Conservation (phyloP, 2,329 filamentous ascomycete genomes). For the Aspergillus ruber region DNA sequence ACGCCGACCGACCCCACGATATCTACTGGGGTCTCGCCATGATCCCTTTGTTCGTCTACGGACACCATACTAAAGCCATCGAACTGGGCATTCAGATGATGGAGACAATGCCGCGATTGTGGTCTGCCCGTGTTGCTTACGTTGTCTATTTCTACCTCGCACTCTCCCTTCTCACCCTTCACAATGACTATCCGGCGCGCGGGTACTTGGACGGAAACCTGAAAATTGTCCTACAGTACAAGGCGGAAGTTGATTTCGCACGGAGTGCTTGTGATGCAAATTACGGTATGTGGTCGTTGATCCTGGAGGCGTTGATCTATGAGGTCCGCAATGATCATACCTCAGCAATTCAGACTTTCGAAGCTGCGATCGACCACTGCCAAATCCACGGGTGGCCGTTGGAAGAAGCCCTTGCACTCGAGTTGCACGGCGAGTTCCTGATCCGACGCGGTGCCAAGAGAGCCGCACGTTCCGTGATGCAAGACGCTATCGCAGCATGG, state of each 20-base stretch:
- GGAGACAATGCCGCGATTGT: conserved; percentile 38
- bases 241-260: conserved; percentile 48
- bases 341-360: conserved; percentile 38
- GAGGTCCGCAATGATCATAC: conserved; percentile 44
- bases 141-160: conserved; percentile 42
- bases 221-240: conserved; percentile 43
- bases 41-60: conserved; percentile 42
- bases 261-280: conserved; percentile 52
- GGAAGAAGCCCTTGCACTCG: conserved; percentile 55
- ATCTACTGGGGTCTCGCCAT: conserved; percentile 50
- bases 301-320: conserved; percentile 51
- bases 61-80: conserved; percentile 40
- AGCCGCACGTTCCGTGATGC: conserved; percentile 52
- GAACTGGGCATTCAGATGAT: conserved; percentile 37
- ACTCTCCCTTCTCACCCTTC: conserved; percentile 37
- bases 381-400: conserved; percentile 52
- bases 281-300: conserved; percentile 51
- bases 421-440: conserved; percentile 57
- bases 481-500: conserved; percentile 55
- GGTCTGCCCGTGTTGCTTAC: conserved; percentile 40
- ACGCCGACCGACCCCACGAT: conserved; percentile 47
- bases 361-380: conserved; percentile 53
- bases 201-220: conserved; percentile 44
- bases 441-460: conserved; percentile 52
- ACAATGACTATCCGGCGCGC: conserved; percentile 36